Evolutionary conservation across 305 asterid species (phyloP), one percentile per base, ranked within the genome.

Genomic region (Solanum aculeatissimum): DNA sequence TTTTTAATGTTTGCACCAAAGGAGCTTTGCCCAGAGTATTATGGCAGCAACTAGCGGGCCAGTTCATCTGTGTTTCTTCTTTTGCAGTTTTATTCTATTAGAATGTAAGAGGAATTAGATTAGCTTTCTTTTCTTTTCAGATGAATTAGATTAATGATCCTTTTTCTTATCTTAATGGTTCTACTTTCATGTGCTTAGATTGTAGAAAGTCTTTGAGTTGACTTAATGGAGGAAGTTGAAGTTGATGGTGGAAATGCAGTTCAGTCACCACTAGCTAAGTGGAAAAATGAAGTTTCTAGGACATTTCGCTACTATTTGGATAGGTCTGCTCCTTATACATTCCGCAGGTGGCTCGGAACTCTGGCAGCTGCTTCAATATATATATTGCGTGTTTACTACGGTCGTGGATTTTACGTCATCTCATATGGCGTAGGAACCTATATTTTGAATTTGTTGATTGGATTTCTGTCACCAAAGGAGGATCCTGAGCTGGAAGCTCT

Each of bases 391-490:
- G 94, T 87, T 86, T 90, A 91, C 86, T 88, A 82, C 69, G 87
- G 89, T 21, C 88, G 70, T 40, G 96, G 97, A 32, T 93, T 89
- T 81, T 92, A 90, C 49, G 88, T 92, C 29, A 86, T 93, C 86
- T 91, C 97, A 4, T 93, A 93, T 53, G 95, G 93, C 45, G 83
- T 93, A 35, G 90, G 88, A 85, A 93, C 92, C 85, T 91, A 92
- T 81, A 85, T 93, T 87, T 81, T 92, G 92, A 92, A 93, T 85
- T 86, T 93, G 88, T 80, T 93, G 93, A 93, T 90, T n/a, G 94
- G 94, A 63, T 92, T 93, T 87, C 82, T 93, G 89, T 92, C 97
- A 51, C 97, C 97, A 1, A 87, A 88, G 65, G 94, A 89, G 82
- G 96, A 93, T 85, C 95, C 93, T 8, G 96, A 88, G 88, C 82